Base-by-base conservation (phyloP, 2,329 filamentous ascomycete genomes). In the Curvularia eragrostidis region DNA sequence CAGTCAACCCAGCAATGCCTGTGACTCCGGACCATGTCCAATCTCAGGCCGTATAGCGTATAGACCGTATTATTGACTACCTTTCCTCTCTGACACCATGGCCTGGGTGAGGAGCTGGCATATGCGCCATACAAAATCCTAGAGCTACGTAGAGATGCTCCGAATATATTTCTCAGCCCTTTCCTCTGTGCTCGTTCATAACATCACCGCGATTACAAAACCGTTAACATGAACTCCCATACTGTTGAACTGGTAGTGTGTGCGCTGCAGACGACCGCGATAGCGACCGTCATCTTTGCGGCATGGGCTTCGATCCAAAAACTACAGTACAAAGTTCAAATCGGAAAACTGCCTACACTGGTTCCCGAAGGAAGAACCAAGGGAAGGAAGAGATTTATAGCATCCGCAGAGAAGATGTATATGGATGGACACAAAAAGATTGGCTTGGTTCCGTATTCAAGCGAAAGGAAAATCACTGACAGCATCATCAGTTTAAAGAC, bases 351-450 rank as follows among this genome's bases (percentile, higher is more conserved):
- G 10, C 73, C 73, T 8, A 46, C 56, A 1, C 58, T 70, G 36
- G 58, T 56, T 3, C 26, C 49, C 15, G 46, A 43, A 5, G 48
- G 30, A 15, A 53, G 61, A 32, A 64, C 72, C 49, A 69, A 71
- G 42, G 64, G 63, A 19, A 61, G 70, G 10, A 56, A 64, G n/a
- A 54, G 49, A 7, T 75, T 58, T 13, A 42, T 74, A 7, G 43
- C 49, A 1, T 64, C 62, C 15, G 70, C 69, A 3, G 70, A 62
- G 57, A 59, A 62, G 12, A 54, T 75, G 19, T 75, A 74, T 38
- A 30, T 36, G 19, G 61, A 72, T 4, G 73, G 72, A 10, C 72
- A 75, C 56, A 24, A 62, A 23, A 71, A 72, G 54, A 71, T 72
- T 43, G 36, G 49, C 10, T 32, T 26, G 18, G 19, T 12, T 18